Evolutionary conservation across 805 yeast species (phyloP), one percentile per base, ranked within the genome.

Genomic region (Torulaspora indica): DNA sequence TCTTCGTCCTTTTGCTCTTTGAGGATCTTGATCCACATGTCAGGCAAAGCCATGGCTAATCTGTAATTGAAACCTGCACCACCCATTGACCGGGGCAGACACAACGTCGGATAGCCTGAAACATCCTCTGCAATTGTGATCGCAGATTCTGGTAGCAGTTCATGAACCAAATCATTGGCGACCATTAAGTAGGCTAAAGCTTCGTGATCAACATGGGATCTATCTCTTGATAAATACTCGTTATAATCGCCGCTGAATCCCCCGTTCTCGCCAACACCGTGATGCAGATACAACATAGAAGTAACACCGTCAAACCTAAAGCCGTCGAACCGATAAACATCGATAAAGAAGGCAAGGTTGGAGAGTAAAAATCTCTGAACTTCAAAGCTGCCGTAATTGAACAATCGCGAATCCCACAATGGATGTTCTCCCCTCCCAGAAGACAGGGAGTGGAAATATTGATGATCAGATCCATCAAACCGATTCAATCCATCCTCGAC

Each of bases 231-330:
- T 56, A 91, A 77, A 61, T 91, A 91, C 68, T 91, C 98, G 58
- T 85, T 80, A 64, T 91, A 91, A 56, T 87, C 89, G 40, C 98
- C 98, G 46, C 89, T 79, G 64, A 91, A 91, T 0, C 89, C 89
- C 46, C 74, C 77, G 33, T 82, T 80, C 38, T 81, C 81, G 43
- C 96, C 93, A 43, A 87, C 77, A 37, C 98, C 98, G 64, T 91
- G 98, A 62, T 91, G 98, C 35, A 75, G 63, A 63, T 91, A 91
- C 27, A 91, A 70, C 96, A 91, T 90, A 43, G 88, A 78, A 18
- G 98, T 91, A 40, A 91, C 96, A 51, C 98, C 98, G 64, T 91
- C 98, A 55, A 91, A 91, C 59, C 98, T 74, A 69, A 90, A 91
- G 4, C 98, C 98, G 59, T 91, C 98, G 64, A 91, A 91, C 45